phyloP scores from a whole-genome alignment of 2,329 filamentous ascomycete genomes.

The Arthrobotrys iridis region DNA sequence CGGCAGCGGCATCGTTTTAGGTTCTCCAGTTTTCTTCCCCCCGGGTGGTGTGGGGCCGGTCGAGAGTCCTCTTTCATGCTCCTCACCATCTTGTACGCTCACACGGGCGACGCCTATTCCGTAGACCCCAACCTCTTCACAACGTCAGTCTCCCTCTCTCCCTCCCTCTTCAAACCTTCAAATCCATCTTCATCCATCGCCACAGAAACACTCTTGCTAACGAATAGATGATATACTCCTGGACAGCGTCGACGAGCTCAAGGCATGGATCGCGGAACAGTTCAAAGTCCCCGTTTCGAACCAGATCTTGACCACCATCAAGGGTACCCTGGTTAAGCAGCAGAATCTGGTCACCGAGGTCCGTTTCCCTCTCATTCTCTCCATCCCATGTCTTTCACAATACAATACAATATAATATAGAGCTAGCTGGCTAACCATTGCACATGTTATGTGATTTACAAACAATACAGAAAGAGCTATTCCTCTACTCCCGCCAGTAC shows the following conservation, averaged over 20 bases:
- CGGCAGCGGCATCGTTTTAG: not conserved
- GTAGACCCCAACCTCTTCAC: conserved; percentile 56
- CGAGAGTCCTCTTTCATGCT: conserved; percentile 57
- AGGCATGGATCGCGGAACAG: conserved; percentile 79
- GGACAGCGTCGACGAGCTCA: conserved; percentile 81
- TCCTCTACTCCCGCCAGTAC: conserved; percentile 86
- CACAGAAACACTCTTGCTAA: not conserved
- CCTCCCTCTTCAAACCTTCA: not conserved
- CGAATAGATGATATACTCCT: not conserved
- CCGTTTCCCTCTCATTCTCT: conserved; percentile 57
- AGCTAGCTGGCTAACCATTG: not conserved
- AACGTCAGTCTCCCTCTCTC: conserved; percentile 53
- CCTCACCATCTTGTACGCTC: conserved; percentile 57
- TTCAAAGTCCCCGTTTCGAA: conserved; percentile 78
- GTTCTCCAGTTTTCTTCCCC: too few relatives aligned
- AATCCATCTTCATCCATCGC: not conserved
- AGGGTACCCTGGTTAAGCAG: conserved; percentile 83
- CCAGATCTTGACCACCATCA: conserved; percentile 85
- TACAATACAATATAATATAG: not conserved
- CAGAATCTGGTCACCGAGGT: conserved; percentile 84
- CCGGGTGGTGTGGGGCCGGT: not conserved
- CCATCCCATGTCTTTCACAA: not conserved
- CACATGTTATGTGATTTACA: too few relatives aligned
- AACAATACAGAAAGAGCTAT: conserved; percentile 77
- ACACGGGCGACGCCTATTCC: conserved; percentile 57